Evolutionary conservation across 768 basidiomycete species (phyloP).

Genomic region (Rhodocollybia butyracea): DNA sequence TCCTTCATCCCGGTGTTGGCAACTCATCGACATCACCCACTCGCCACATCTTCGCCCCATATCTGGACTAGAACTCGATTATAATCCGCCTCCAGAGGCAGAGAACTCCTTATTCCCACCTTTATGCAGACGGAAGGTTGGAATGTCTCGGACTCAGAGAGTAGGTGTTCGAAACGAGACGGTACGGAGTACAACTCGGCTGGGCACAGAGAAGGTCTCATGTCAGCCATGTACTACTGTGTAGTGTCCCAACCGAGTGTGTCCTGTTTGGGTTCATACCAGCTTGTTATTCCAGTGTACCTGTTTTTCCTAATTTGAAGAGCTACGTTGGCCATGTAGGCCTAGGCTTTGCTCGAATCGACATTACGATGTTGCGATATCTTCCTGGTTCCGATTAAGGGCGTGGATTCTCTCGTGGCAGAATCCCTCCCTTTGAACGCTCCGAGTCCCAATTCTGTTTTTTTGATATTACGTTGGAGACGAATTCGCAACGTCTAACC

Average conservation of each 20-base stretch:
- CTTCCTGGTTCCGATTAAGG: not conserved
- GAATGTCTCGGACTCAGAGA: conserved; percentile 13
- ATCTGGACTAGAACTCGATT: conserved; percentile 39
- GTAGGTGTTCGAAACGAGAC: not conserved
- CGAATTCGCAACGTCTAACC: no score
- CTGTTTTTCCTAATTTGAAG: not conserved
- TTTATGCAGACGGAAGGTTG: no score
- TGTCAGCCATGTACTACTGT: not conserved
- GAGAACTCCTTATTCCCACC: conserved; percentile 13
- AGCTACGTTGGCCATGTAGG: not conserved
- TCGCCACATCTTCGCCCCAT: conserved; percentile 33
- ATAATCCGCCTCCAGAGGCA: conserved; percentile 27
- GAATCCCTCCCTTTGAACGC: conserved; percentile 15
- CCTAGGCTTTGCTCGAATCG: not conserved
- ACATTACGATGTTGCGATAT: not conserved
- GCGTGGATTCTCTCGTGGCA: conserved; percentile 13
- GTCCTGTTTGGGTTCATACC: conserved; percentile 1
- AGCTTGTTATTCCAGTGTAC: not conserved
- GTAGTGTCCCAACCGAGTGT: not conserved
- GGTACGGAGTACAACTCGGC: not conserved
- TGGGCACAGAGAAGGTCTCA: not conserved
- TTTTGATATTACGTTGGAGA: conserved; percentile 31
- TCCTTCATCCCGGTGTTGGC: no score
- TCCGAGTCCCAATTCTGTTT: conserved; percentile 22
- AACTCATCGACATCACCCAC: no score